Conservation (phyloP, 768 basidiomycete species). For the Termitomyces sp. region DNA sequence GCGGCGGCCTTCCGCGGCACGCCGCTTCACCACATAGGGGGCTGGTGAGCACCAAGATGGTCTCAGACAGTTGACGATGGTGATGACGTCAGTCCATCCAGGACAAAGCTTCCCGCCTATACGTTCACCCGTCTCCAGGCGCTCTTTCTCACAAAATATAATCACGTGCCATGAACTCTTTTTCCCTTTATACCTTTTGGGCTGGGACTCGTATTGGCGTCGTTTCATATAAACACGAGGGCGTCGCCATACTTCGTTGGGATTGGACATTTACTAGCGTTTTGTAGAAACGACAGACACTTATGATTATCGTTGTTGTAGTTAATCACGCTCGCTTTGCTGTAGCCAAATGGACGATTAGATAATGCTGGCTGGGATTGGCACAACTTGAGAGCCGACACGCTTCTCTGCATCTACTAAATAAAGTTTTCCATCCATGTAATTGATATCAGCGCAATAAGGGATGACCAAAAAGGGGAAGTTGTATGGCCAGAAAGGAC, state of each 20-base stretch:
- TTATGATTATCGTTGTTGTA: neutral
- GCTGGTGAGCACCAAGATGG: neutral
- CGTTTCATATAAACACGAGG: neutral
- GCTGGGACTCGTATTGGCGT: neutral
- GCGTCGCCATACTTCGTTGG: neutral
- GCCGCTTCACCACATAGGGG: conserved; percentile 18
- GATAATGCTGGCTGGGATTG: too few species aligned
- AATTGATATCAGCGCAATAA: too few species aligned
- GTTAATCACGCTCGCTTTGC: neutral
- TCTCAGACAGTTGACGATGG: neutral
- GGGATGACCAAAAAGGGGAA: too few species aligned
- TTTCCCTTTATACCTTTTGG: neutral
- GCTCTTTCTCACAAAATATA: neutral
- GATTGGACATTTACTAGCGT: neutral
- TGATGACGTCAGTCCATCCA: neutral
- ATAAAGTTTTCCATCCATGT: too few species aligned
- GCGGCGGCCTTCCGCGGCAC: conserved; percentile 13
- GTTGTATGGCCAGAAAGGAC: too few species aligned
- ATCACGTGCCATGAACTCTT: neutral
- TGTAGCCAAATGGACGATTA: neutral
- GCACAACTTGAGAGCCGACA: too few species aligned
- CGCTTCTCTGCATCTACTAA: too few species aligned
- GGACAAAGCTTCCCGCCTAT: neutral
- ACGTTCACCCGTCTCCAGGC: neutral
- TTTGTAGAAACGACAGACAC: neutral